These are phyloP conservation scores for Chaetomiaceae sp. DNA, from an alignment of 2,329 filamentous ascomycete genomes.

Conservation along the genomic window DNA sequence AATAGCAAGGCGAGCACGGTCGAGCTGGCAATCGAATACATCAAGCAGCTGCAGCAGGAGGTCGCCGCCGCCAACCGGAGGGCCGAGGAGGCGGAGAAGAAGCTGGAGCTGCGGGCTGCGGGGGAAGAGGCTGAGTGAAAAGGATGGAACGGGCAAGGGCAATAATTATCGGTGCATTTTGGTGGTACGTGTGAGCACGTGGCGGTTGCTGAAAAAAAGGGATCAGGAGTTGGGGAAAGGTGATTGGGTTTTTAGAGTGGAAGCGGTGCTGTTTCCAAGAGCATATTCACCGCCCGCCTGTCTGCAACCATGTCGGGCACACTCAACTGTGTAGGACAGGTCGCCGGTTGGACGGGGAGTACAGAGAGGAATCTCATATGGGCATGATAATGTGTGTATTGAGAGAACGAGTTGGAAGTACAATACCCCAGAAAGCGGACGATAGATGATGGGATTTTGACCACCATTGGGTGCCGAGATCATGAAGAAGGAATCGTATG, in stretches of 20 bases:
- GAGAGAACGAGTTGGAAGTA: constrained; percentile 7
- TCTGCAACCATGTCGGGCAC: background rate
- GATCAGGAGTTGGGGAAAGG: background rate
- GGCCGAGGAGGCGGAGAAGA: constrained; percentile 61
- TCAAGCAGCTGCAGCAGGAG: constrained; percentile 76
- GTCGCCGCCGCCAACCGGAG: constrained; percentile 59
- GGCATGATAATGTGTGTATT: background rate
- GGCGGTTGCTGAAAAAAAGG: too few relatives aligned
- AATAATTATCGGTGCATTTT: too few relatives aligned
- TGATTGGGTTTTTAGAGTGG: background rate
- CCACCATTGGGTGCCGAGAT: too few relatives aligned
- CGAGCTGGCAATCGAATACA: constrained; percentile 95
- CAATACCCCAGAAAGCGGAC: background rate
- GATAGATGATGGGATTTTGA: background rate
- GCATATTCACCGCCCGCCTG: too few relatives aligned
- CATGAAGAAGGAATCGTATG: too few relatives aligned
- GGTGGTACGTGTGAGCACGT: background rate
- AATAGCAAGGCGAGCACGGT: constrained; percentile 96
- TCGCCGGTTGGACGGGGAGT: background rate
- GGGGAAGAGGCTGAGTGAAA: background rate
- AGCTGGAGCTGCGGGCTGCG: constrained; percentile 35
- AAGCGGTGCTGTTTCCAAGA: too few relatives aligned
- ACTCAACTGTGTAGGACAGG: background rate
- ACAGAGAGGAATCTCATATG: background rate
- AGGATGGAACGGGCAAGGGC: background rate